Conservation (phyloP, 2,329 filamentous ascomycete species). For the Stachybotrys chlorohalonatus region DNA sequence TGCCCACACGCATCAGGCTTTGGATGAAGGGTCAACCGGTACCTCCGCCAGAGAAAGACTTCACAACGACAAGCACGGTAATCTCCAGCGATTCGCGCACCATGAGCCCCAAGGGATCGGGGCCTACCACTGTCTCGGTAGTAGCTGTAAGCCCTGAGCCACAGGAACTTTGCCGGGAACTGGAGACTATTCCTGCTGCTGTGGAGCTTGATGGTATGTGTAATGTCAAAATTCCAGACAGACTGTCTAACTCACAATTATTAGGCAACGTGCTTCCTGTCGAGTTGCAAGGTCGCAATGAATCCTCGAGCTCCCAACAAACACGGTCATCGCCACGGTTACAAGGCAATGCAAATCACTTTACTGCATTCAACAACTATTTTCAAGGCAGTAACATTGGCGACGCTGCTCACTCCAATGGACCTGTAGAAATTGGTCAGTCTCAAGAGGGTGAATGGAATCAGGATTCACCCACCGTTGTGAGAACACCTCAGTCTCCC, state of each 20-base stretch:
- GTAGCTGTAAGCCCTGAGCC: background rate
- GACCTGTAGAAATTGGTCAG: background rate
- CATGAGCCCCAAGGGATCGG: background rate
- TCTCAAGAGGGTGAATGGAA: background rate
- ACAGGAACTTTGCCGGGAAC: constrained; percentile 2
- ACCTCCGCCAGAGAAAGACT: constrained; percentile 24
- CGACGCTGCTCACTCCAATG: background rate
- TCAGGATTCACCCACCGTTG: background rate
- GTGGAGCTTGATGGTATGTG: constrained; percentile 30
- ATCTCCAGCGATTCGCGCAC: constrained; percentile 12
- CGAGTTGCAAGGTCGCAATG: background rate
- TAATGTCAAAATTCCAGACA: background rate
- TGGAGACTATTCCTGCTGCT: constrained; percentile 3
- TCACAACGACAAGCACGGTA: constrained; percentile 24
- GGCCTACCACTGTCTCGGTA: background rate
- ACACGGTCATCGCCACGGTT: background rate
- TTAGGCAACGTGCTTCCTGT: background rate
- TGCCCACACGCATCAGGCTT: constrained; percentile 35
- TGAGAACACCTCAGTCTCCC: background rate
- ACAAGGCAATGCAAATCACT: background rate
- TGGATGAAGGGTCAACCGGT: constrained; percentile 41
- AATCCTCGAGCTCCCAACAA: background rate
- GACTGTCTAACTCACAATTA: background rate
- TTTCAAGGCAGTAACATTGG: background rate
- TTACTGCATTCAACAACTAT: background rate